Percentiles rank a stretch among this genome's conserved stretches.
These are phyloP conservation scores for Coelastrella sp. DNA, from an alignment of 139 green algal genomes.

Conservation along the genomic window DNA sequence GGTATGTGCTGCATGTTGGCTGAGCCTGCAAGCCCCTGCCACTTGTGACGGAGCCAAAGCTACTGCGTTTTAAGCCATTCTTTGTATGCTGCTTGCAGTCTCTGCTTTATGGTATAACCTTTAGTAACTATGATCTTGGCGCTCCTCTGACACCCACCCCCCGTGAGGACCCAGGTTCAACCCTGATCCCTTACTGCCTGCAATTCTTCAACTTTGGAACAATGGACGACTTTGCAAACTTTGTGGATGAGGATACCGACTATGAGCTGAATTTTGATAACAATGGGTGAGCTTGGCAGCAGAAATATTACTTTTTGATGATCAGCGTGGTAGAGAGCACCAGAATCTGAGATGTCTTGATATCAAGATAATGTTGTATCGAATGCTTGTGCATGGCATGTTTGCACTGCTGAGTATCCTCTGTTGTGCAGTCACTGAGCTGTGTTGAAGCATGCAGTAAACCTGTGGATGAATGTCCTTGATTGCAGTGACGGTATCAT, in stretches of 20 bases:
- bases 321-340: no score
- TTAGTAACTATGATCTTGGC: slow-evolving; percentile 39
- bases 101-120: slow-evolving; percentile 26
- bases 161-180: neutral
- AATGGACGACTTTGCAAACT: slow-evolving; percentile 37
- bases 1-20: no score
- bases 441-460: no score
- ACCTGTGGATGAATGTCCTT: neutral
- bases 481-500: neutral
- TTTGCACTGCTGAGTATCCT: neutral
- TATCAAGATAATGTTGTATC: no score
- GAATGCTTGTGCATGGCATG: neutral
- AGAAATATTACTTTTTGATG: no score
- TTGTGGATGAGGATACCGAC: slow-evolving; percentile 22
- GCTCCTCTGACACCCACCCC: neutral
- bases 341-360: no score
- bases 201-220: slow-evolving; percentile 44
- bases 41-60: neutral
- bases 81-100: neutral
- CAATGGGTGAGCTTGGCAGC: neutral
- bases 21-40: no score
- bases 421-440: no score
- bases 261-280: slow-evolving; percentile 15
- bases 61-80: neutral
- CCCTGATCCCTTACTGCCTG: slow-evolving; percentile 45